Conservation (phyloP, 371 early-diverging fungal species). For the Batkoa obscura region DNA sequence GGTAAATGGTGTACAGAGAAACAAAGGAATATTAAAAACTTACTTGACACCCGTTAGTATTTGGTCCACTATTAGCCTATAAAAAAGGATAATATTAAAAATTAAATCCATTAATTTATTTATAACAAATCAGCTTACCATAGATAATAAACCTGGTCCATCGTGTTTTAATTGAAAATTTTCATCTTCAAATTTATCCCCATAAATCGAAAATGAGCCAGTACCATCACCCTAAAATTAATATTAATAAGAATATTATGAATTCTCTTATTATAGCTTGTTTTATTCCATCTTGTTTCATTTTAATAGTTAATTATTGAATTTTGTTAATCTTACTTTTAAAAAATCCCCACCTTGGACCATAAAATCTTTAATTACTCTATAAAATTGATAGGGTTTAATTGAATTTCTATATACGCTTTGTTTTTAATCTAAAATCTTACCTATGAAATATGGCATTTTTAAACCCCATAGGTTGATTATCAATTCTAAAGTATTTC, state of each 20-base stretch:
- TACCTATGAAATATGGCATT: conserved; percentile 78
- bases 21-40: background rate
- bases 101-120: background rate
- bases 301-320: conserved; percentile 2
- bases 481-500: conserved; percentile 29
- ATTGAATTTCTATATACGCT: conserved; percentile 8
- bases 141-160: conserved; percentile 81
- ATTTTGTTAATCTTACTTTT: conserved; percentile 20
- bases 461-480: conserved; percentile 75
- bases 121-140: conserved; percentile 36
- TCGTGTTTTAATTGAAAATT: conserved; percentile 88
- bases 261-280: background rate
- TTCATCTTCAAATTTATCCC: conserved; percentile 89
- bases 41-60: conserved; percentile 86
- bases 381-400: conserved; percentile 9
- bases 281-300: no score
- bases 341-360: conserved; percentile 98
- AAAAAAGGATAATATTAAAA: background rate
- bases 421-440: background rate
- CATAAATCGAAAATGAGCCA: conserved; percentile 92
- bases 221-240: conserved; percentile 81
- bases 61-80: conserved; percentile 81
- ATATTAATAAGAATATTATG: no score
- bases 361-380: conserved; percentile 94
- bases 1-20: background rate